A percentile compares a stretch with the other conserved stretches of the same genome.
phyloP scores from a whole-genome alignment of 768 basidiomycete species.

The Boletus coccyginus region DNA sequence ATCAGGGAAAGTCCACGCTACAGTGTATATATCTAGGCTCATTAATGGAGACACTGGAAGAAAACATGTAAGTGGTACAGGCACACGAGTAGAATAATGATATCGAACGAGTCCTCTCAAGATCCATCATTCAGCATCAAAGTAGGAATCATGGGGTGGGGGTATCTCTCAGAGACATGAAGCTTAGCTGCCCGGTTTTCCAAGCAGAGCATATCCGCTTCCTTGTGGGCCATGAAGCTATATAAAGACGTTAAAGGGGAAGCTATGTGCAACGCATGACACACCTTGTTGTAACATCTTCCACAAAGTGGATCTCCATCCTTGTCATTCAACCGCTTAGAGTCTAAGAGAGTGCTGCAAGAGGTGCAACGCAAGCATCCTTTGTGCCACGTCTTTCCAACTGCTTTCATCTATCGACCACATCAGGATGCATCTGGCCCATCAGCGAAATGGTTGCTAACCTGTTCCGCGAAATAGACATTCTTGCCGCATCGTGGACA shows the following conservation, averaged over 20 bases:
- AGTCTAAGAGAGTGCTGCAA: constrained; percentile 68
- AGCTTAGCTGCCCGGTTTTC: constrained; percentile 44
- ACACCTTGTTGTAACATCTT: constrained; percentile 69
- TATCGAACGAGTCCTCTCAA: constrained; percentile 8
- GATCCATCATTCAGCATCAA: constrained; percentile 8
- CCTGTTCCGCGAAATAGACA: constrained; percentile 88
- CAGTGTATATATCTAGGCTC: constrained; percentile 7
- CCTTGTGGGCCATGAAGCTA: constrained; percentile 75
- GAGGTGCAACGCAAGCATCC: constrained; percentile 73
- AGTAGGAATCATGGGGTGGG: not conserved
- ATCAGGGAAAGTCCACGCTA: constrained; percentile 6
- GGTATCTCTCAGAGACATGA: not conserved
- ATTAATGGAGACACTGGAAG: constrained; percentile 10
- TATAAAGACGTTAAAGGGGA: not conserved
- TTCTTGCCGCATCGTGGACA: constrained; percentile 72
- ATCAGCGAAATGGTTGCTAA: constrained; percentile 19
- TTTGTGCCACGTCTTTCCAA: constrained; percentile 80
- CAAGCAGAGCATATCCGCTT: constrained; percentile 69
- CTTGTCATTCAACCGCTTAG: constrained; percentile 69
- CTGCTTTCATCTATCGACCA: constrained; percentile 62
- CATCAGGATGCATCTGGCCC: constrained; percentile 1
- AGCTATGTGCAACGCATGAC: not conserved
- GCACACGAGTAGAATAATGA: constrained; percentile 18
- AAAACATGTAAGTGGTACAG: constrained; percentile 22
- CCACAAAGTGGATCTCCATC: constrained; percentile 70